phyloP scores from a whole-genome alignment of 1,284 basidiomycete species.

The Hortiboletus rubellus region DNA sequence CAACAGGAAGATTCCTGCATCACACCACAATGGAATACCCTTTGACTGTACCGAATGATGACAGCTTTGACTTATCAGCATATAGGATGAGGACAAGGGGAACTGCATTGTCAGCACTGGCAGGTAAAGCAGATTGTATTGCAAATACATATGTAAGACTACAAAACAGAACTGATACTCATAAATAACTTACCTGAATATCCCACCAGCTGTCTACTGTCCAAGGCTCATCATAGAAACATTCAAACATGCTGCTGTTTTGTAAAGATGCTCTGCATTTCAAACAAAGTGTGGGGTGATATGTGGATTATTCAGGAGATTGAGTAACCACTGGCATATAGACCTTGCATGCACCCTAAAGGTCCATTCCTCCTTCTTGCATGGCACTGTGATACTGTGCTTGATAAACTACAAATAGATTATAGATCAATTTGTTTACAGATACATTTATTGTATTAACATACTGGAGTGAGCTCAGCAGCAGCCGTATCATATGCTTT shows the following conservation, averaged over 20 bases:
- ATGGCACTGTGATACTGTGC: background rate
- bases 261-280: conserved; percentile 15
- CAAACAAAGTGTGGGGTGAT: conserved; percentile 19
- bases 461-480: background rate
- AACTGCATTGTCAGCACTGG: background rate
- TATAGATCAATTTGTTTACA: background rate
- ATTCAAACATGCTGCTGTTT: conserved; percentile 23
- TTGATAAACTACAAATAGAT: background rate
- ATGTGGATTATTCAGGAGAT: conserved; percentile 24
- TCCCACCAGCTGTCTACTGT: conserved; percentile 32
- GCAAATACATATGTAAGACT: background rate
- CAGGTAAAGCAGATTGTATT: too few species aligned
- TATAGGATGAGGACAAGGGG: conserved; percentile 18
- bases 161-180: background rate
- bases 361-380: background rate
- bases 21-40: conserved; percentile 46
- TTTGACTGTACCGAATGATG: conserved; percentile 29
- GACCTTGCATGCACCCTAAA: conserved; percentile 7
- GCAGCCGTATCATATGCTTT: background rate
- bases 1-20: conserved; percentile 38
- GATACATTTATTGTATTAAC: background rate
- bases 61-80: conserved; percentile 19
- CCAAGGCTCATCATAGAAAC: conserved; percentile 33
- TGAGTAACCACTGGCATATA: conserved; percentile 31
- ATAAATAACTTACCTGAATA: conserved; percentile 27